A percentile compares a stretch with the other conserved stretches of the same genome.
These are phyloP conservation scores for Ascobolus immersus DNA, from an alignment of 495 filamentous ascomycete genomes.

Conservation along the genomic window DNA sequence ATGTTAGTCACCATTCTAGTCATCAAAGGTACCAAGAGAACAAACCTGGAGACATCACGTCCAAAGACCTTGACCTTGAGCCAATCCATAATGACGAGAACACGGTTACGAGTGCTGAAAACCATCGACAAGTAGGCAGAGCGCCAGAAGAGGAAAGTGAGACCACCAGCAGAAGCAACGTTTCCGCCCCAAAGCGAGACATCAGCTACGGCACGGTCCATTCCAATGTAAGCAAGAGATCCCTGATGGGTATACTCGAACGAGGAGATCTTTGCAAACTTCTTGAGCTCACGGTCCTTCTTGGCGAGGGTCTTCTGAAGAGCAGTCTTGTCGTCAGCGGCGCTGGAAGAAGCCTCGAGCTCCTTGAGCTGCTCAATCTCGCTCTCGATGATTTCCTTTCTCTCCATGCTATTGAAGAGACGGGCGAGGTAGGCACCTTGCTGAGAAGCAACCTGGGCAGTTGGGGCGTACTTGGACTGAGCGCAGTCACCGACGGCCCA, in stretches of 20 bases:
- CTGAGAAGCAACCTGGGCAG: constrained; percentile 85
- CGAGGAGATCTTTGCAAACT: constrained; percentile 78
- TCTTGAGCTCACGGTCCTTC: constrained; percentile 57
- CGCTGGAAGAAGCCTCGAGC: constrained; percentile 25
- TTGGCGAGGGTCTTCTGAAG: constrained; percentile 55
- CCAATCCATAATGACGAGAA: constrained; percentile 86
- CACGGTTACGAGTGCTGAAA: constrained; percentile 87
- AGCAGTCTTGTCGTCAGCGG: constrained; percentile 22
- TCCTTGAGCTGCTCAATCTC: constrained; percentile 38
- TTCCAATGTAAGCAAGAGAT: constrained; percentile 88
- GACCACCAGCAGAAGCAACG: constrained; percentile 13
- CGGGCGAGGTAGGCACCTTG: constrained; percentile 88
- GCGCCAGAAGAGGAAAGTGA: constrained; percentile 67
- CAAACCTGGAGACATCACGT: constrained; percentile 83
- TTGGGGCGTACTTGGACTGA: constrained; percentile 88
- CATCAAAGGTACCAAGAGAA: no score
- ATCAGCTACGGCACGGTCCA: constrained; percentile 91
- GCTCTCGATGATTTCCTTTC: constrained; percentile 53
- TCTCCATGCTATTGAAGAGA: constrained; percentile 94
- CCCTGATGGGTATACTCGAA: constrained; percentile 98
- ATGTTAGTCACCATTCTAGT: no score
- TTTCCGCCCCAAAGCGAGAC: constrained; percentile 96
- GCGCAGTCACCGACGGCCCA: constrained; percentile 78
- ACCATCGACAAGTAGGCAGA: constrained; percentile 98
- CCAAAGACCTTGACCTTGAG: constrained; percentile 85